phyloP scores from a whole-genome alignment of 2,329 filamentous ascomycete genomes.

The Pyrenophora tritici-repentis region DNA sequence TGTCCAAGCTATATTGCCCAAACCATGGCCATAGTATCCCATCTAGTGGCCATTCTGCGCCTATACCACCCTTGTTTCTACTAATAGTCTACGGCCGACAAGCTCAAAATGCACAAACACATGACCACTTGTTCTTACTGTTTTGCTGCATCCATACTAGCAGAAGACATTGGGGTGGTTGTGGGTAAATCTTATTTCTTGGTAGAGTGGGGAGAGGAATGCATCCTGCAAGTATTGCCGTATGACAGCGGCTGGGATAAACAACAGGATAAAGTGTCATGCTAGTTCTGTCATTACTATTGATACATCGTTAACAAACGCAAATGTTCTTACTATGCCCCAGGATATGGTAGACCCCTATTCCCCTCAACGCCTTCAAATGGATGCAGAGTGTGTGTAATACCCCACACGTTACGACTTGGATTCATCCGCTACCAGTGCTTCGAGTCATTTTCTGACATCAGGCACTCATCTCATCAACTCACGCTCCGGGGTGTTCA shows the following conservation, averaged over 20 bases:
- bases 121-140: too few relatives aligned
- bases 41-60: too few relatives aligned
- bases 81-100: too few relatives aligned
- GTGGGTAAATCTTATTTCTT: too few relatives aligned
- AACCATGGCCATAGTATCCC: too few relatives aligned
- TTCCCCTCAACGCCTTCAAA: slow-evolving; percentile 11
- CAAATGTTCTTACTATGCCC: slow-evolving; percentile 15
- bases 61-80: too few relatives aligned
- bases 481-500: not conserved
- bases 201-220: not conserved
- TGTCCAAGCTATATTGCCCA: too few relatives aligned
- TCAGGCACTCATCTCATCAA: not conserved
- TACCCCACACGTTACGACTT: not conserved
- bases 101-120: too few relatives aligned
- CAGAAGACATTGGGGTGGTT: too few relatives aligned
- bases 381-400: not conserved
- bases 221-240: not conserved
- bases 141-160: too few relatives aligned
- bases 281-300: slow-evolving; percentile 13
- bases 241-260: not conserved
- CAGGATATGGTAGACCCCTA: not conserved
- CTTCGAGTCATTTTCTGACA: too few relatives aligned
- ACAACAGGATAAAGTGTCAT: not conserved
- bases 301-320: slow-evolving; percentile 20
- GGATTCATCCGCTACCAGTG: not conserved